Percentiles rank a stretch among this genome's conserved stretches.
Evolutionary conservation across 352 stramenopile species (phyloP).

Genomic region (Phytophthora litchii): DNA sequence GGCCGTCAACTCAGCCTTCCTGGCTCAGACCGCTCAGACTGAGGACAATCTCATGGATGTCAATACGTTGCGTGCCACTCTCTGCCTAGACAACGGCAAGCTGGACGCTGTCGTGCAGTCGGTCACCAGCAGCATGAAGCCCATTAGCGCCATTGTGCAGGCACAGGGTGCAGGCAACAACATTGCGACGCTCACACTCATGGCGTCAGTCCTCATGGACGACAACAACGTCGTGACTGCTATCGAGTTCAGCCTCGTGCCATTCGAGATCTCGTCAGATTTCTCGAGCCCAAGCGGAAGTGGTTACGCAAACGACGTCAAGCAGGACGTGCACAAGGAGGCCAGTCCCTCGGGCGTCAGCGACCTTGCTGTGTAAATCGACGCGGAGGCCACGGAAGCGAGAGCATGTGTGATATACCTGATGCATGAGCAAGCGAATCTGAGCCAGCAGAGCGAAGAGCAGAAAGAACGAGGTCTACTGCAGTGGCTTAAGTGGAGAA

Average conservation of each 20-base stretch:
- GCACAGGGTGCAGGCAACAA: conserved; percentile 43
- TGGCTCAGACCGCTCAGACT: conserved; percentile 47
- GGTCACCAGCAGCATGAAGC: conserved; percentile 45
- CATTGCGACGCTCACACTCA: conserved; percentile 58
- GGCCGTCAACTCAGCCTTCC: conserved; percentile 64
- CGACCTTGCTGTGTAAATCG: conserved; percentile 54
- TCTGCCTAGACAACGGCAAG: conserved; percentile 59
- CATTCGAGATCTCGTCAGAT: conserved; percentile 61
- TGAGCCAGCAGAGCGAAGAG: conserved; percentile 21
- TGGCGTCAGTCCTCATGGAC: conserved; percentile 64
- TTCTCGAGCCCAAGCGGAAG: conserved; percentile 21
- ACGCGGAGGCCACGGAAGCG: background rate
- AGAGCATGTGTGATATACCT: conserved; percentile 25
- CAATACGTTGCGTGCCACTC: conserved; percentile 41
- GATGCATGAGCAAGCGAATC: conserved; percentile 23
- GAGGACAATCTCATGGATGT: conserved; percentile 49
- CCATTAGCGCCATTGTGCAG: conserved; percentile 58
- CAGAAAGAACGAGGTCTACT: conserved; percentile 14
- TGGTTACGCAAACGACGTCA: conserved; percentile 25
- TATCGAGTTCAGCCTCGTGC: conserved; percentile 73
- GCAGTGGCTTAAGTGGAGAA: conserved; percentile 27
- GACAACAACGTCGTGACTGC: conserved; percentile 51
- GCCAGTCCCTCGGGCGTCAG: conserved; percentile 58
- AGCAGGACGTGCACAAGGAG: conserved; percentile 52
- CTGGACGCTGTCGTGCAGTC: conserved; percentile 53